phyloP scores from a whole-genome alignment of 257 asterid species.

The Solanum dulcamara region DNA sequence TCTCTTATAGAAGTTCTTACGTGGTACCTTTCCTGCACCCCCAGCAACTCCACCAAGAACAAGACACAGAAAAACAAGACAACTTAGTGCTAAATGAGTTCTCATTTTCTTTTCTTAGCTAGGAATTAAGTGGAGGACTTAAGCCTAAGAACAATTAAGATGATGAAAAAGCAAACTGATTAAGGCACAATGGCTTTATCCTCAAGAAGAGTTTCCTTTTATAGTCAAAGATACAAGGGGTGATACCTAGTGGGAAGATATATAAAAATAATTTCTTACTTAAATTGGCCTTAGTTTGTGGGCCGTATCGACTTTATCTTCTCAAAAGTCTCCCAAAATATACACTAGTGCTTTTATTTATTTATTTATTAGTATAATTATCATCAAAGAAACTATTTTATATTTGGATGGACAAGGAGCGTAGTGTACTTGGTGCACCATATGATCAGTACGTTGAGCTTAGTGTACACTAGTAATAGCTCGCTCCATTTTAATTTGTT shows the following conservation, averaged over 20 bases:
- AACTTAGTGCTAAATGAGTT: not conserved
- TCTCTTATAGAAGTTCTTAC: slow-evolving; percentile 5
- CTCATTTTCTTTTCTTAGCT: not conserved
- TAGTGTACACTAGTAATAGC: too few relatives aligned
- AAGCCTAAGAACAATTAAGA: not conserved
- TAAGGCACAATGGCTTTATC: not conserved
- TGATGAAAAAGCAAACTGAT: not conserved
- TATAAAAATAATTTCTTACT: not conserved
- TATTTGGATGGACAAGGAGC: too few relatives aligned
- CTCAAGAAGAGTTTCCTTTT: not conserved
- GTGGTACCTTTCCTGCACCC: not conserved
- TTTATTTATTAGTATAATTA: too few relatives aligned
- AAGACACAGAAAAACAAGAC: not conserved
- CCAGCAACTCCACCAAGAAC: not conserved
- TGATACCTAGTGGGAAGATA: too few relatives aligned
- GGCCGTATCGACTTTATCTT: not conserved
- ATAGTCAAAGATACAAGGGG: too few relatives aligned
- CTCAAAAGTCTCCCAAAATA: not conserved
- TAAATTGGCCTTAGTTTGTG: too few relatives aligned
- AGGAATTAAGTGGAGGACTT: not conserved
- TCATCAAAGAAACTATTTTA: too few relatives aligned
- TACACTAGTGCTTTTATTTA: too few relatives aligned
- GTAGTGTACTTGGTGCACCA: too few relatives aligned
- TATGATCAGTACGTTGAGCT: too few relatives aligned
- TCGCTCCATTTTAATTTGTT: too few relatives aligned